Evolutionary conservation across 2,329 filamentous ascomycete genomes (phyloP), one percentile per base, ranked within the genome.

Genomic region (Aureobasidium uvarum): DNA sequence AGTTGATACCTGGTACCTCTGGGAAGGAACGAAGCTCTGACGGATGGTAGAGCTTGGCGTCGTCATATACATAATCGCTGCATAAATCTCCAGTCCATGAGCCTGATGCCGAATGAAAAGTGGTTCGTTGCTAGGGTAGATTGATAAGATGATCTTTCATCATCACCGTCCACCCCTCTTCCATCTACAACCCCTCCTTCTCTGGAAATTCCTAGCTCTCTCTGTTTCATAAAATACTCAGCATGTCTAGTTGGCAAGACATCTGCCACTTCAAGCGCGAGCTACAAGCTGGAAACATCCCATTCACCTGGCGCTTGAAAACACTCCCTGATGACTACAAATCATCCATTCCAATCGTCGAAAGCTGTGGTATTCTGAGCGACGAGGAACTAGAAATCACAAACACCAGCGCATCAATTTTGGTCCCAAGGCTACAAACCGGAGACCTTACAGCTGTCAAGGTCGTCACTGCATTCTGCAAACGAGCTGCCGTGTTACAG

Each of bases 341-440:
- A 18, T 62, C 58, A 2, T 51, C 58, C n/a, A 39, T 62, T 1
- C 58, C 58, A 20, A 64, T 64, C 7, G n/a, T 55, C 13, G 62
- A 54, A 14, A 48, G 8, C 11, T 83, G 81, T 68, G 82, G 82
- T 0, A 70, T 86, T 5, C 72, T 86, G 38, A 80, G 72, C 0
- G n/a, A 71, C 0, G 73, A 77, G 5, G 83, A 86, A 67, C 70
- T 85, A 20, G 73, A 75, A 0, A 84, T 86, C 41, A 86, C 84
- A 0, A 71, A 77, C 0, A 81, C 81, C 66, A 79, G 84, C 70
- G 78, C 77, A 10, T 73, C 74, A 5, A 73, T 68, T 10, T 66
- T 80, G 58, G 72, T 74, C 0, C 68, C 75, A 25, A 74, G 71
- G 14, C 74, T 80, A 18, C 67, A 70, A 11, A 70, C 65, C 2